Evolutionary conservation across 441 rosid species (phyloP).

Genomic region (Populus hybrid): DNA sequence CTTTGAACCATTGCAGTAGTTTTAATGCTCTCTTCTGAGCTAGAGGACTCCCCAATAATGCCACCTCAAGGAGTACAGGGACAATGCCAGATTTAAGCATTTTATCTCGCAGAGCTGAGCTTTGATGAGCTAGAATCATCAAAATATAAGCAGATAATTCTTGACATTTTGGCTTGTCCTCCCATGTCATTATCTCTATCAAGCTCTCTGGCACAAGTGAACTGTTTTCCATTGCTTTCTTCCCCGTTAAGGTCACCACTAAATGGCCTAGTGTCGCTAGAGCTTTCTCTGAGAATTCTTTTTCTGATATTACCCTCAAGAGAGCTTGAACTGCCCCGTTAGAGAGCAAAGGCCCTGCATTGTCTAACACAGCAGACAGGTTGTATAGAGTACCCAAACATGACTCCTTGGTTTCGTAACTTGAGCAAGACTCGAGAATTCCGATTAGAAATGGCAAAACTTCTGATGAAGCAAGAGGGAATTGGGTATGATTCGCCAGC

Average conservation of each 20-base stretch:
- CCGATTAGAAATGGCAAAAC: conserved; percentile 51
- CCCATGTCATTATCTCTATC: conserved; percentile 86
- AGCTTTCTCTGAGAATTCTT: conserved; percentile 58
- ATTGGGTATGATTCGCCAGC: conserved; percentile 38
- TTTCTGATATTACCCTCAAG: conserved; percentile 38
- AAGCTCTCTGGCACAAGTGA: conserved; percentile 49
- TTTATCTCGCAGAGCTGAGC: conserved; percentile 56
- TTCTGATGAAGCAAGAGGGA: conserved; percentile 41
- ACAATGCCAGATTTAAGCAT: conserved; percentile 84
- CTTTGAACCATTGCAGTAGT: conserved; percentile 87
- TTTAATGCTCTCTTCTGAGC: conserved; percentile 86
- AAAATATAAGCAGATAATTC: conserved; percentile 71
- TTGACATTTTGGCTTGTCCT: conserved; percentile 79
- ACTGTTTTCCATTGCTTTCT: conserved; percentile 63
- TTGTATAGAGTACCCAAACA: conserved; percentile 58
- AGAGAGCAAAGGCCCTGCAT: conserved; percentile 51
- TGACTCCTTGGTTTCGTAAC: conserved; percentile 43
- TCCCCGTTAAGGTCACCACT: conserved; percentile 71
- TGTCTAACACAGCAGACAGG: conserved; percentile 59
- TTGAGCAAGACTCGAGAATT: conserved; percentile 47
- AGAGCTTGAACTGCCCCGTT: conserved; percentile 49
- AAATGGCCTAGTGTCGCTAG: conserved; percentile 70
- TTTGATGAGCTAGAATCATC: conserved; percentile 88
- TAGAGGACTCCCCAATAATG: conserved; percentile 62
- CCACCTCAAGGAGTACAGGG: conserved; percentile 62